Evolutionary conservation across 2,329 filamentous ascomycete genomes (phyloP), one percentile per base, ranked within the genome.

Genomic region (Dryadomyces quercus-mongolicae): DNA sequence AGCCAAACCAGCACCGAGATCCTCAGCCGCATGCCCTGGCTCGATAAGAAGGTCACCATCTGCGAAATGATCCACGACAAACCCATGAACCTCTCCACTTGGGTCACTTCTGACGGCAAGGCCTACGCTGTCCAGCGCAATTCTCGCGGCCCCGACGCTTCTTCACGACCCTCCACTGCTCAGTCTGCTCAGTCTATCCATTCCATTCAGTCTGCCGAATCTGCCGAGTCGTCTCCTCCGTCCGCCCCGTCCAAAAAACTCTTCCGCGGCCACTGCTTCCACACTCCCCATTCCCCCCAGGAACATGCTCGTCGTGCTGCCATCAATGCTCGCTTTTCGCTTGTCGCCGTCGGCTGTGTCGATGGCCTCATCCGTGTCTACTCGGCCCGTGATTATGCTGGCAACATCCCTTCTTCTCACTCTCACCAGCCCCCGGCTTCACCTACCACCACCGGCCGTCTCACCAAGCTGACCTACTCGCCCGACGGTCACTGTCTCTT

Each of bases 401-500:
- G 93, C 47, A 95, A 95, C 63, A 90, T 98, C 53, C 87, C 90
- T 5, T 71, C 86, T 15, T 97, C 92, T 1, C 91, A 97, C 66
- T 80, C 78, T 36, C 81, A 96, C 57, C 77, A 72, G 53, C 72
- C 87, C 1, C 84, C 86, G 13, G 81, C 84, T 0, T 89, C 90
- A 1, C 68, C 74, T 5, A 70, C 76, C 18, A 77, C 80, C 16
- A 84, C 88, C 1, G 93, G 93, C 0, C 68, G 71, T 13, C 71
- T 96, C 52, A 89, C 81, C 2, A 86, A 83, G 34, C 69, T 98
- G 60, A 82, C 72, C 57, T 98, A 95, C 71, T 96, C 93, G 1
- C 90, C 92, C 0, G 93, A 98, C 67, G 93, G 93, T 18, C 96
- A 97, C 67, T 95, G 91, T 66, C 77, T 98, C 9, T 96, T 98